Evolutionary conservation across 139 green algal genomes (phyloP).

Genomic region (Chlamydomonas sp.): DNA sequence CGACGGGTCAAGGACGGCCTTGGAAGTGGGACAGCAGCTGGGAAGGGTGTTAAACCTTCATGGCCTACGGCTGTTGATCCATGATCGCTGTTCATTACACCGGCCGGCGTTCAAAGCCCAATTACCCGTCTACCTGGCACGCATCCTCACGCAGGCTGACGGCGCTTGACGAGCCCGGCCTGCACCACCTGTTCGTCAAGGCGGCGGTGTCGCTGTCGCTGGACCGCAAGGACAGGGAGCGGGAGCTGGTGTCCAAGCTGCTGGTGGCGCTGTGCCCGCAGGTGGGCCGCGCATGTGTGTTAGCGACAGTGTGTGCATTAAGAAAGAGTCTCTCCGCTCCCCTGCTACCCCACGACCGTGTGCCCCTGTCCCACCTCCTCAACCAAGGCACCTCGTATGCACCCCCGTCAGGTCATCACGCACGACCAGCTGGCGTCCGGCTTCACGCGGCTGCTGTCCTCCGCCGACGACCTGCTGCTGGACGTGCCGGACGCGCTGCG

Average conservation of each 20-base stretch:
- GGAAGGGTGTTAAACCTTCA: no score
- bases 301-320: background rate
- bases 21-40: background rate
- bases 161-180: slow-evolving; percentile 84
- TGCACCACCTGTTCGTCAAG: slow-evolving; percentile 95
- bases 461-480: slow-evolving; percentile 85
- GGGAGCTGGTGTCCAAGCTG: slow-evolving; percentile 83
- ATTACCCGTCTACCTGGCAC: no score
- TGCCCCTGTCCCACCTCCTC: background rate
- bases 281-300: slow-evolving; percentile 33
- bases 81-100: no score
- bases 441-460: slow-evolving; percentile 77
- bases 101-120: no score
- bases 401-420: slow-evolving; percentile 20
- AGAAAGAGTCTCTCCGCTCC: background rate
- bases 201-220: slow-evolving; percentile 79
- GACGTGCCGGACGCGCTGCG: slow-evolving; percentile 87
- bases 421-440: slow-evolving; percentile 63
- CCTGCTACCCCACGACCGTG: background rate
- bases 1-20: background rate
- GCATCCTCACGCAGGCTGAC: slow-evolving; percentile 60
- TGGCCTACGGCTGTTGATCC: no score
- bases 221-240: slow-evolving; percentile 87
- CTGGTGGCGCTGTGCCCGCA: slow-evolving; percentile 79
- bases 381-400: background rate